Base-by-base conservation (phyloP, 495 filamentous ascomycete genomes). In the Aspergillus carlsbadensis region DNA sequence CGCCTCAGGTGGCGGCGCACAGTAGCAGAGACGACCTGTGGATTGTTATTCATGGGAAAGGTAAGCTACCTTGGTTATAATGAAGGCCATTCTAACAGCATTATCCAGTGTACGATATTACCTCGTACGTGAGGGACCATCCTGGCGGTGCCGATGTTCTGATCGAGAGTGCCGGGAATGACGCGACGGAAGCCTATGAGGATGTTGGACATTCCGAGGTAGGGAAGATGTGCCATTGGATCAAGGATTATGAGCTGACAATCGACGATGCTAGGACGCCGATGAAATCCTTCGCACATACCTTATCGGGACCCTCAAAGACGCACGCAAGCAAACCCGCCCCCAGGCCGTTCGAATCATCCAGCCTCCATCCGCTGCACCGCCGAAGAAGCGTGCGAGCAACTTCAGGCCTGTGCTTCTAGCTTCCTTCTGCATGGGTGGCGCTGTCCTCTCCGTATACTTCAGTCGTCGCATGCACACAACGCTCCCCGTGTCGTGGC, bases 21-120 rank as follows among this genome's bases (percentile, higher is more conserved):
- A 77, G 76, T 17, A 72, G 65, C 14, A 70, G 70, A 54, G 60
- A 64, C 18, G 79, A 84, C 60, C 29, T 70, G 3, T 83, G 81
- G 81, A 70, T 84, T 33, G 62, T 73, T 1, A 66, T 84, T 21
- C 78, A 82, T 48, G 75, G 78, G 51, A 73, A 80, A 68, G 78
- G 81, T 82, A 8, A 29, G 26, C 26, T 29, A 29, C 26, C 8
- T 29, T 8, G 4, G 26, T 8, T 4, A 29, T 29, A 29, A 3
- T 8, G 8, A 3, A 29, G 26, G n/a, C n/a, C 26, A 4, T 29
- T 29, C 26, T 29, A 29, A 29, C 26, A 29, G 3, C 8, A 8
- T 3, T 29, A 29, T 29, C 26, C 8, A 29, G 26, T 29, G 8
- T 29, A 29, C 26, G 26, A 29, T 8, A 8, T 29, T 3, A 29